Conservation (phyloP, 176 grass and related monocot genomes). For the Triticum aestivum region IWGSC_CS_RefSeq_v2.1 NC_057802.1:65428182-65428681, state of each 20-base stretch:
- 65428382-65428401: background rate
- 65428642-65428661: background rate
- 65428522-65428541: background rate
- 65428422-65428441: background rate
- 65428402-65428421: background rate
- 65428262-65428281: background rate
- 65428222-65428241: background rate
- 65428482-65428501: background rate
- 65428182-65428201: background rate
- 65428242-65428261: background rate
- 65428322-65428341: background rate
- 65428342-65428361: background rate
- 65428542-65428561: background rate
- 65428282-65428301: background rate
- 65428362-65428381: background rate
- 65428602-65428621: background rate
- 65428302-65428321: background rate
- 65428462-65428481: background rate
- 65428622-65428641: background rate
- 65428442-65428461: background rate
- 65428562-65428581: background rate
- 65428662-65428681: background rate
- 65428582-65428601: constrained; percentile 1
- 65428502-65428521: background rate
- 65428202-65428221: background rate